Base-by-base conservation (phyloP, 2,329 filamentous ascomycete species). In the Beauveria rudraprayagi region DNA sequence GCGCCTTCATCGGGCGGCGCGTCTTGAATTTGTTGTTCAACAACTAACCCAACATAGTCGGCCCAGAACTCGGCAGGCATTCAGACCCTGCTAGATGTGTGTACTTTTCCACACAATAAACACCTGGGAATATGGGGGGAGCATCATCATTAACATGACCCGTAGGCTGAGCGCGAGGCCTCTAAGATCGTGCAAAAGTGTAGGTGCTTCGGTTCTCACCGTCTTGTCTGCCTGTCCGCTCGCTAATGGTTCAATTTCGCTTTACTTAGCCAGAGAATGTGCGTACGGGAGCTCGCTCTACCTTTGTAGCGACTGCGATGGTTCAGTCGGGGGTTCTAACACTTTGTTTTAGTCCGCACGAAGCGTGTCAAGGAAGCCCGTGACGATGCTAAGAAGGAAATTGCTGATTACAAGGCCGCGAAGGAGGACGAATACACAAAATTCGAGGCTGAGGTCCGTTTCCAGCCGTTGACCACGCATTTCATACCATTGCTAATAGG, bases 111-210 rank as follows among this genome's bases (percentile, higher is more conserved):
- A 26, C 26, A 59, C 11, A 8, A 17, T 1, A 5, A 30, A 0
- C 11, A 1, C 5, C 24, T 52, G 14, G 26, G 16, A 50, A 7
- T 30, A 19, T 50, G 2, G 0, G 19, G 40, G 11, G 26, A n/a
- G 24, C 10, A 17, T 24, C 37, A 10, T 64, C 67, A 52, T 64
- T 46, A 30, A 8, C 19, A n/a, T 34, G 3, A 7, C 28, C n/a
- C 3, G 7, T 61, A 97, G 93, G 92, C 94, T 70, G 94, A 99
- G 84, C 89, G 92, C 77, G 93, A 97, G 77, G 94, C 94, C 64
- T 93, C 96, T 79, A 97, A 97, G 84, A 99, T 99, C 75, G 92
- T 99, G 62, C 93, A 97, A 77, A 92, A 94, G 84, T 90, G 93
- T 95, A 76, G 63, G 79, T 43, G 14, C 28, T 22, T 11, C 5